Base-by-base conservation (phyloP, 1,139 yeast species). In the Candida neerlandica region DNA sequence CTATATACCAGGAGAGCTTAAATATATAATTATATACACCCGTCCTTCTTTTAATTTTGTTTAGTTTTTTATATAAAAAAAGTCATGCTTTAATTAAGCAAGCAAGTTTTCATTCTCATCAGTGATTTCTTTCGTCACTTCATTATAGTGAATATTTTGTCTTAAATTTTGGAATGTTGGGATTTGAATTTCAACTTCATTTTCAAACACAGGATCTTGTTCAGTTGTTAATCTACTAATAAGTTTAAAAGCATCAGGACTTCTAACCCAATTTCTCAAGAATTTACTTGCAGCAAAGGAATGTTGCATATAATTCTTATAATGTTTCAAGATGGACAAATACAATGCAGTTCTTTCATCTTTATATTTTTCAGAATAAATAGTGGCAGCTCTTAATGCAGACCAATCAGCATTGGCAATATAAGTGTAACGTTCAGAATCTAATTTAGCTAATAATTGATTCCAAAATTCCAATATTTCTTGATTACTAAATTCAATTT, bases 371-470 rank as follows among this genome's bases (percentile, higher is more conserved):
- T 65, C 66, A 1, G 84, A 73, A 46, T 80, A 78, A 44, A 86
- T 78, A 5, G 94, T 86, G 12, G 92, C 88, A 65, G 85, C 90
- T 69, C 92, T 79, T 52, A 91, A 71, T 1, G 96, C 89, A 44
- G 92, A 85, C 94, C 96, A 89, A 69, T 89, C 96, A 23, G 94
- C 95, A 60, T 83, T 82, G 10, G 96, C 92, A 58, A 85, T 84
- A 59, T 84, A 85, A 34, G 65, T 69, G 66, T 79, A 81, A 6
- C 82, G 80, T 48, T 77, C 75, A 19, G 69, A 65, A 53, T 85
- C 89, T 57, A 85, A 78, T 52, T 75, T 72, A 12, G 62, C 52
- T 46, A 86, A 68, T 40, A 87, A 73, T 48, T 81, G 81, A 54
- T 78, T 71, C 91, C 96, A 89, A 55, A 81, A 73, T 23, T 65